Conservation (phyloP, 345 rosid genomes). For the Raphanus sativus region DNA sequence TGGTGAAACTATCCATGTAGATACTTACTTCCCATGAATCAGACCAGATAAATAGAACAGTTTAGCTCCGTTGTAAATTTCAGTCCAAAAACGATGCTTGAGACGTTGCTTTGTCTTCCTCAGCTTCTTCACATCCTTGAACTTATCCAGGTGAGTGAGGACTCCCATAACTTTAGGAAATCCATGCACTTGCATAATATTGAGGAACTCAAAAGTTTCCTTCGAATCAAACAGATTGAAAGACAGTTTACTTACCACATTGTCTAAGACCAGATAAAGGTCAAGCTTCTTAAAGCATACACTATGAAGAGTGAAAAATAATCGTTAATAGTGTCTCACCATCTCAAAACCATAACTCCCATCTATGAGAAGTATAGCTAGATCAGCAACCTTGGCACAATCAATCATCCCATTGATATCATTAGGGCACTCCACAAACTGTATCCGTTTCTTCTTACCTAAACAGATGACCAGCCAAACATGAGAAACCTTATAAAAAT, state of each 20-base stretch:
- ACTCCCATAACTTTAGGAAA: constrained; percentile 95
- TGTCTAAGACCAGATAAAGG: neutral
- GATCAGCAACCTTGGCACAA: constrained; percentile 88
- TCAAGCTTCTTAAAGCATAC: neutral
- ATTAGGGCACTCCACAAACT: constrained; percentile 96
- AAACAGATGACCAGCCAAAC: constrained; percentile 24
- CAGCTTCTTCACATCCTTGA: constrained; percentile 84
- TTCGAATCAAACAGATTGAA: constrained; percentile 35
- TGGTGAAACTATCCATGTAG: constrained; percentile 9
- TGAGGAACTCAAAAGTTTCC: constrained; percentile 98
- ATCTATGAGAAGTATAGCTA: constrained; percentile 81
- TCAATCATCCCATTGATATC: constrained; percentile 97
- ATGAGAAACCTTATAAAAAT: too few species aligned
- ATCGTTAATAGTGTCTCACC: constrained; percentile 44
- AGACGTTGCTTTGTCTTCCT: constrained; percentile 86
- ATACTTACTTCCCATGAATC: constrained; percentile 60
- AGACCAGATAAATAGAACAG: constrained; percentile 83
- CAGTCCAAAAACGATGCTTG: constrained; percentile 97
- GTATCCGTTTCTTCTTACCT: constrained; percentile 80
- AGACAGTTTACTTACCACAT: neutral
- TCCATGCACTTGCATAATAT: constrained; percentile 93
- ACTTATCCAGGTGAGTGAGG: constrained; percentile 93
- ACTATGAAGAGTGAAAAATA: neutral
- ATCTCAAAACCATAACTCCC: constrained; percentile 99
- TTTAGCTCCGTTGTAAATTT: constrained; percentile 85